Evolutionary conservation across 2,329 filamentous ascomycete genomes (phyloP), one percentile per base, ranked within the genome.

Genomic region (Sarocladium brachiariae): DNA sequence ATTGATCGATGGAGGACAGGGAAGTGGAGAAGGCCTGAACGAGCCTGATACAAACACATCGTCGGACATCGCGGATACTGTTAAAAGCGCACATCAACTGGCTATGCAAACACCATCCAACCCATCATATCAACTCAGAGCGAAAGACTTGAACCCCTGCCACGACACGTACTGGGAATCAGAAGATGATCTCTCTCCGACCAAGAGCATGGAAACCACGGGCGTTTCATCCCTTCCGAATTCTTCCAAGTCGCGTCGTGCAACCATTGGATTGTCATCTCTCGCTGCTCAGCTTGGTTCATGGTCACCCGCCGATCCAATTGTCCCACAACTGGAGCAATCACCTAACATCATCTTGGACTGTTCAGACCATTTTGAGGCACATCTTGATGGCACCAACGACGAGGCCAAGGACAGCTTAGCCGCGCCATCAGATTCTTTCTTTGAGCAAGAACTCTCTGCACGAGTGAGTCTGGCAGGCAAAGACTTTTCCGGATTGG

Each of bases 271-370:
- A 2, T 84, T 87, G 54, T 86, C 82, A 1, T 80, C 83, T 21
- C 68, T 89, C 33, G 80, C 80, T 3, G 70, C 76, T 33, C 77
- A 84, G 58, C 67, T 88, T 4, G 75, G 70, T 52, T 72, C 75
- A 21, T 89, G 86, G 85, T 75, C 76, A 55, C 73, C 83, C 1
- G 72, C 72, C 21, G 86, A 79, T 55, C 80, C 58, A 54, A 58
- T 61, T n/a, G 24, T 8, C 3, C 43, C 31, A 23, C 48, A 65
- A 66, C 54, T 48, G 21, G 21, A n/a, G 18, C 23, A 19, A 14
- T 19, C 14, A 19, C 9, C 10, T 13, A 14, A 3, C 4, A 10
- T 19, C 3, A 19, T 33, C 21, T 25, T 13, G 39, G 9, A 6
- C 7, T 25, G 8, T 11, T 19, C 27, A 7, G 39, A 43, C 8